Base-by-base conservation (phyloP, 139 green algal species). In the Gonium pectorale region DNA sequence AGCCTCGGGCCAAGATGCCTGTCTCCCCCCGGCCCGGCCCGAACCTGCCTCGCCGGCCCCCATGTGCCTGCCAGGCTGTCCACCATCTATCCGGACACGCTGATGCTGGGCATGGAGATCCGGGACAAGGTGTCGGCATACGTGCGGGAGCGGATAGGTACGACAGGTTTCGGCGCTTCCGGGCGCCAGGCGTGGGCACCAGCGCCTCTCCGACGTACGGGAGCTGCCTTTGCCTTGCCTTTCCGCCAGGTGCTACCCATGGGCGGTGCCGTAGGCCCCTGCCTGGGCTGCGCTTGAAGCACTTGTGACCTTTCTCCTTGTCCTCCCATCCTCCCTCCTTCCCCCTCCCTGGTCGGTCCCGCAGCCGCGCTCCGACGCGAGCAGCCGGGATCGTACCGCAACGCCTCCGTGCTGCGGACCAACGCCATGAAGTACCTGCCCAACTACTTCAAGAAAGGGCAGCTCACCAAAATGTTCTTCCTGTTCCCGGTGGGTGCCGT, bases 401-500 rank as follows among this genome's bases (percentile, higher is more conserved):
- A 99, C 90, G 89, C 96, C 22, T 90, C 90, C 0, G 90, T 91
- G 9, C 59, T 99, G 37, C 93, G 97, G 70, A 96, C 92, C 59
- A 99, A 99, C 87, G 92, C 96, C 44, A 97, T 98, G 95, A 98
- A 98, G 88, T 96, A 96, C 91, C 89, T 99, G 43, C 93, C 96
- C 33, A 94, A 99, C 92, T 99, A 97, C 89, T 99, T 99, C 81
- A 26, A 75, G 0, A 98, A 98, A 80, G 97, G 95, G 0, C 94
- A 98, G 94, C 93, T 99, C 35, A 92, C 92, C 49, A 99, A 99
- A 89, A 91, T 99, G 46, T 99, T 99, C 92, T 99, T 99, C 92
- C 92, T 99, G 0, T 99, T 99, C 88, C 96, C 97, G 38, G 94
- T 97, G 80, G 74, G 92, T 69, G 27, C 62, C 8, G 15, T 24